Evolutionary conservation across 2,329 filamentous ascomycete genomes (phyloP), one percentile per base, ranked within the genome.

Genomic region (Sclerotinia nivalis): DNA sequence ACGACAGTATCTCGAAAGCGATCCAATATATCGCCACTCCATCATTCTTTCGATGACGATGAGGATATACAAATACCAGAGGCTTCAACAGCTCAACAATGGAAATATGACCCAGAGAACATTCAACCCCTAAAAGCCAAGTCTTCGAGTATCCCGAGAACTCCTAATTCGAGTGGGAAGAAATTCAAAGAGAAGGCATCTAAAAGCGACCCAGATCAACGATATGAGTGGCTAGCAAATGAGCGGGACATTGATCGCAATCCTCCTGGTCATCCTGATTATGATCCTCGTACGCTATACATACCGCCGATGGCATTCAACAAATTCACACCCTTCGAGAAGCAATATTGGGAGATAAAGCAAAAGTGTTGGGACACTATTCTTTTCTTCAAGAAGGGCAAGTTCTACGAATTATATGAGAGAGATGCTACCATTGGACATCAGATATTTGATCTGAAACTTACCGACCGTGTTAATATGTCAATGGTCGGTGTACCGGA

Each of bases 321-420:
- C 43, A 90, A 91, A 37, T 97, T 99, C 78, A 96, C 94, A 0
- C 88, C 95, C 0, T 99, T 99, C 74, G 96, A 99, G 81, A 96
- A 93, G 80, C 96, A 99, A 79, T 99, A 99, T 80, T 99, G 96
- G 96, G 93, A 97, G 77, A 98, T 99, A 80, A 99, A 99, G 82
- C 92, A 94, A 80, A 97, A 97, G 76, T 92, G 96, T 74, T 98
- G 93, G 92, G 93, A 97, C 74, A 97, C 94, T 0, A 91, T 99
- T 59, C 95, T 99, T 22, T 99, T 99, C 82, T 99, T 99, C 89
- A 99, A 98, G 81, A 99, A 99, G 84, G 96, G 96, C 77, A 99
- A 99, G 77, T 99, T 99, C 81, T 99, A 97, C 78, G 96, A 99
- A 79, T 85, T 99, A 0, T 99, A 98, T 77, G 96, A 99, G 79